These are phyloP conservation scores for Cladosporium sp. DNA, from an alignment of 2,329 filamentous ascomycete species.

Conservation along the genomic window DNA sequence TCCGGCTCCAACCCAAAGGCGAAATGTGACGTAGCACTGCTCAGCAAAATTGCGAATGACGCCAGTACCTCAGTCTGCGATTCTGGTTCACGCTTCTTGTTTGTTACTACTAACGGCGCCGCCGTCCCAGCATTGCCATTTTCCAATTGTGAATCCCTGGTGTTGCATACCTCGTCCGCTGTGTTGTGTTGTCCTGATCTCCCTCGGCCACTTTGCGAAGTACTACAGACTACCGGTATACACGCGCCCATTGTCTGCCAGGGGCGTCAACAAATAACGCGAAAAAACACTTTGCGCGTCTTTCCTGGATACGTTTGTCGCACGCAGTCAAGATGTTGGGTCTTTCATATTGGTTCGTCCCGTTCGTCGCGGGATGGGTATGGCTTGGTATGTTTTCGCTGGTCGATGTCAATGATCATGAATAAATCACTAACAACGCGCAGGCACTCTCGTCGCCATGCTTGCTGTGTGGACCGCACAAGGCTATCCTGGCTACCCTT, in stretches of 20 bases:
- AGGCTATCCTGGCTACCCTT: conserved; percentile 54
- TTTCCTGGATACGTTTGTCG: background rate
- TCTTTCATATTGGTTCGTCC: conserved; percentile 58
- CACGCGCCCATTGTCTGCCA: background rate
- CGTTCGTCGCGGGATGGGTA: conserved; percentile 60
- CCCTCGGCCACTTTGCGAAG: background rate
- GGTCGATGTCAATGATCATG: background rate
- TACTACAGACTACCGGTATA: background rate
- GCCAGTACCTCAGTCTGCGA: background rate
- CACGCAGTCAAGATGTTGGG: conserved; percentile 31
- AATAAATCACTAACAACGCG: conserved; percentile 9
- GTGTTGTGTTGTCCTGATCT: background rate
- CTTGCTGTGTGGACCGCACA: conserved; percentile 65
- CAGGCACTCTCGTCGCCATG: conserved; percentile 64
- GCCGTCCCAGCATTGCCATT: background rate
- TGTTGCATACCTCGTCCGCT: background rate
- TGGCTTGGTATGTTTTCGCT: conserved; percentile 49
- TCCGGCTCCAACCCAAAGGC: background rate
- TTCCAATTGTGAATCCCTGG: background rate
- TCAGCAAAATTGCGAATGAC: conserved; percentile 7
- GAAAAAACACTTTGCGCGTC: background rate
- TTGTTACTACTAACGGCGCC: background rate
- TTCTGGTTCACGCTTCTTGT: background rate
- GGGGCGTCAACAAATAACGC: conserved; percentile 2
- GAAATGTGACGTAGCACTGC: conserved; percentile 2